Conservation (phyloP, 139 green algal species). For the Micractinium sp. region DNA sequence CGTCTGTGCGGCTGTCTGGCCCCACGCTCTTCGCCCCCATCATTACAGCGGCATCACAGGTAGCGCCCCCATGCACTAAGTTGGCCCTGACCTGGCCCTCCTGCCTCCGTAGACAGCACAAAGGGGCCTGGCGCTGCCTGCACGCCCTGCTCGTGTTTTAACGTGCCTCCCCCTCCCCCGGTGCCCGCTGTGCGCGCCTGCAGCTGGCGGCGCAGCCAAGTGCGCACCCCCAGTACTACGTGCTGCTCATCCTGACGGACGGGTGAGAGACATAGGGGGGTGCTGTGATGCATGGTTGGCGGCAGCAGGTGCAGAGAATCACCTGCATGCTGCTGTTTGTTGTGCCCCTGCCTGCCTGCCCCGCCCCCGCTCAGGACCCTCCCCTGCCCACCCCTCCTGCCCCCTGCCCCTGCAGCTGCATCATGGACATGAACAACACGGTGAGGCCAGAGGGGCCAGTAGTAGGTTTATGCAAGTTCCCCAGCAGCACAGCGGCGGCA, state of each 20-base stretch:
- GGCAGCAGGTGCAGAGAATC: neutral
- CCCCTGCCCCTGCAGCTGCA: slow-evolving; percentile 4
- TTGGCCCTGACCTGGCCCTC: too few relatives aligned
- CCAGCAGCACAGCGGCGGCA: too few relatives aligned
- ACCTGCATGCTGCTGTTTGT: neutral
- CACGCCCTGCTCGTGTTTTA: too few relatives aligned
- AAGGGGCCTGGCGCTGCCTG: too few relatives aligned
- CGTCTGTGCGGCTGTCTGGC: slow-evolving; percentile 44
- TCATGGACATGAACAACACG: slow-evolving; percentile 63
- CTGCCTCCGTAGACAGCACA: neutral
- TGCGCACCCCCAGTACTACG: slow-evolving; percentile 42
- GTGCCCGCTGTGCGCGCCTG: neutral
- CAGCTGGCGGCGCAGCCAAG: slow-evolving; percentile 12
- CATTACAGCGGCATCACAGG: slow-evolving; percentile 30
- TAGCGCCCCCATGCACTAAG: too few relatives aligned
- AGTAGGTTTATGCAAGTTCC: too few relatives aligned
- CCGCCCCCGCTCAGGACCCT: neutral
- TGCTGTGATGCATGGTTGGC: neutral
- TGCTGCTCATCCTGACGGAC: slow-evolving; percentile 63
- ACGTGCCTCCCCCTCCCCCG: too few relatives aligned
- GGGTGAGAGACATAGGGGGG: slow-evolving; percentile 17
- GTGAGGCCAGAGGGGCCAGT: too few relatives aligned
- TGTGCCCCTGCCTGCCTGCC: neutral
- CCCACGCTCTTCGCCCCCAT: slow-evolving; percentile 62
- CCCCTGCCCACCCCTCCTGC: neutral